A percentile compares a stretch with the other conserved stretches of the same genome.
Conservation (phyloP, 2,329 filamentous ascomycete species). For the Fusarium cyanostomum region DNA sequence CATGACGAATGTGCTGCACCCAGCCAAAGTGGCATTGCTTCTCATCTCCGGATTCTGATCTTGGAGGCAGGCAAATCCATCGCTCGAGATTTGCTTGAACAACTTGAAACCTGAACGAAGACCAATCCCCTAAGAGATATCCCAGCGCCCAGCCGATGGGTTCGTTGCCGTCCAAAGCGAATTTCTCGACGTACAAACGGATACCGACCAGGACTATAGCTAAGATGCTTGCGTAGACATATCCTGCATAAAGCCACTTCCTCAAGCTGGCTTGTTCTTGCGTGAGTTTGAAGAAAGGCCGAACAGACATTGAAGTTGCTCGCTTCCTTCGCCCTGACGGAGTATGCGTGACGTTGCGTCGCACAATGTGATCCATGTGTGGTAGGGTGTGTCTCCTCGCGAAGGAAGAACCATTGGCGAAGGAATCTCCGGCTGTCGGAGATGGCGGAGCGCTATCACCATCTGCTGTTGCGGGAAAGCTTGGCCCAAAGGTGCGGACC, state of each 20-base stretch:
- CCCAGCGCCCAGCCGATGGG: slow-evolving; percentile 92
- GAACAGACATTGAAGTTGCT: slow-evolving; percentile 69
- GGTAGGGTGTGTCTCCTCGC: slow-evolving; percentile 64
- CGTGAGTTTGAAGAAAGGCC: slow-evolving; percentile 83
- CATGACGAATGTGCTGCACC: slow-evolving; percentile 71
- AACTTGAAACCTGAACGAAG: slow-evolving; percentile 75
- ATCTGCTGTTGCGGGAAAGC: slow-evolving; percentile 11
- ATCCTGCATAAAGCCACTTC: slow-evolving; percentile 85
- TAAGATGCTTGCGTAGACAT: slow-evolving; percentile 76
- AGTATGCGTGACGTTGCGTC: slow-evolving; percentile 60
- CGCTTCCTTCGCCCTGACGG: slow-evolving; percentile 73
- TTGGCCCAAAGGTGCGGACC: slow-evolving; percentile 47
- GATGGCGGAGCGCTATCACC: slow-evolving; percentile 31
- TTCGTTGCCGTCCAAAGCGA: slow-evolving; percentile 77
- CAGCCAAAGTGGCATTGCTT: slow-evolving; percentile 63
- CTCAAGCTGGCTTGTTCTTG: slow-evolving; percentile 77
- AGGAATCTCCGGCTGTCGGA: slow-evolving; percentile 28
- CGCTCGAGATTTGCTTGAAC: slow-evolving; percentile 72
- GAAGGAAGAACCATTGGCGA: slow-evolving; percentile 32
- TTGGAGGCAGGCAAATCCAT: slow-evolving; percentile 78
- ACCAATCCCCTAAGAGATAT: slow-evolving; percentile 85
- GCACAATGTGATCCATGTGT: slow-evolving; percentile 47
- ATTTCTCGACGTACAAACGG: slow-evolving; percentile 71
- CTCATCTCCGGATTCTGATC: slow-evolving; percentile 41
- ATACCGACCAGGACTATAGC: slow-evolving; percentile 75